Conservation (phyloP, 2,329 filamentous ascomycete genomes). For the Alternaria sp. region DNA sequence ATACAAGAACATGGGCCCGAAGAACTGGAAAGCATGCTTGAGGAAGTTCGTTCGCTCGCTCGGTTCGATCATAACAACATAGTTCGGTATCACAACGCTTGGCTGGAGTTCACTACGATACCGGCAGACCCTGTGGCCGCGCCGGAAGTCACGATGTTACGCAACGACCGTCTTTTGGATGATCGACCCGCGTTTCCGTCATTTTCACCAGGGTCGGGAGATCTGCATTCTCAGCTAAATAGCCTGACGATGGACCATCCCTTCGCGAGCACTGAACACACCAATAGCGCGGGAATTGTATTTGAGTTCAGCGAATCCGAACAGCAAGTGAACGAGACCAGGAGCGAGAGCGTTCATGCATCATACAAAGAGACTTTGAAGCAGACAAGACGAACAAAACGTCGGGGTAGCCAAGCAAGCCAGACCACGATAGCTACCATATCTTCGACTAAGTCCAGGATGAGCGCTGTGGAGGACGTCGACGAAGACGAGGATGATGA, state of each 20-base stretch:
- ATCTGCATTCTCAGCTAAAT: conserved; percentile 21
- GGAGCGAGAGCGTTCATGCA: conserved; percentile 11
- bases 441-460: conserved; percentile 51
- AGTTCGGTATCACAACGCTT: conserved; percentile 70
- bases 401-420: conserved; percentile 43
- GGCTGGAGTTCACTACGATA: conserved; percentile 60
- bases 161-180: conserved; percentile 32
- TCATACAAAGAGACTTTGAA: conserved; percentile 42
- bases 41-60: conserved; percentile 68
- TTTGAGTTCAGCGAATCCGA: conserved; percentile 40
- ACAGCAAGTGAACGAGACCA: conserved; percentile 14
- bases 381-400: conserved; percentile 27
- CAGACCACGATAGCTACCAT: conserved; percentile 49
- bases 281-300: conserved; percentile 31
- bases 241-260: conserved; percentile 26
- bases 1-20: conserved; percentile 60
- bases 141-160: conserved; percentile 16
- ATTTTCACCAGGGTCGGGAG: conserved; percentile 12
- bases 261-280: conserved; percentile 14
- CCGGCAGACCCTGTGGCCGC: conserved; percentile 14
- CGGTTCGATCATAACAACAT: conserved; percentile 69
- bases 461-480: conserved; percentile 45
- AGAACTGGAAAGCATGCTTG: conserved; percentile 63
- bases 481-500: conserved; percentile 53
- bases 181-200: conserved; percentile 20